Evolutionary conservation across 768 basidiomycete species (phyloP).

Genomic region (Pleurotus djamor): DNA sequence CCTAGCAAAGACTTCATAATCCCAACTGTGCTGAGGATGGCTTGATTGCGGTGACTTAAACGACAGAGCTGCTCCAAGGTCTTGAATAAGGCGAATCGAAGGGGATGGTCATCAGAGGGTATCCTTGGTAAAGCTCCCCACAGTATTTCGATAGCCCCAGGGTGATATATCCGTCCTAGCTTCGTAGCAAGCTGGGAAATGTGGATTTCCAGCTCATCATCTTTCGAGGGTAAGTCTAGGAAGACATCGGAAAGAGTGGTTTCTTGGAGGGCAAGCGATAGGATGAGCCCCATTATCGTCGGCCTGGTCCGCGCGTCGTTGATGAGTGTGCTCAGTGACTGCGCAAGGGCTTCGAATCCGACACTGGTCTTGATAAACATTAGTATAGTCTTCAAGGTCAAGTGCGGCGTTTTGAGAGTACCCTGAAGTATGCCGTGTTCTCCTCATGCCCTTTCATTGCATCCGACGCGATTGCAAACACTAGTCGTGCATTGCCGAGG

Average conservation of each 20-base stretch:
- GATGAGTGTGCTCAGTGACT: constrained; percentile 56
- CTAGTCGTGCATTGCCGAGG: constrained; percentile 54
- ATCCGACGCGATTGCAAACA: constrained; percentile 64
- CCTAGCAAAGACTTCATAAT: constrained; percentile 53
- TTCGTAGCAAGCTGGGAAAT: constrained; percentile 40
- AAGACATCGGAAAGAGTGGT: constrained; percentile 60
- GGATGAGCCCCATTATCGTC: constrained; percentile 62
- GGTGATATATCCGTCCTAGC: constrained; percentile 50
- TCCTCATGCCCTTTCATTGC: constrained; percentile 52
- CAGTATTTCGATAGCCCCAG: constrained; percentile 61
- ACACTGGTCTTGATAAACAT: constrained; percentile 41
- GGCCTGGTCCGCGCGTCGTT: constrained; percentile 43
- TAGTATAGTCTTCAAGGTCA: background rate
- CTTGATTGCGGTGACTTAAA: constrained; percentile 68
- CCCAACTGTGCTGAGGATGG: constrained; percentile 58
- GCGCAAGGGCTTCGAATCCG: constrained; percentile 62
- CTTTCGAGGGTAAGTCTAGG: constrained; percentile 32
- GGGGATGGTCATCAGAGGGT: constrained; percentile 27
- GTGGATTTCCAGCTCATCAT: constrained; percentile 36
- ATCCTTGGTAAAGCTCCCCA: constrained; percentile 44
- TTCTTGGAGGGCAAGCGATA: constrained; percentile 66
- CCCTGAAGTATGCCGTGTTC: constrained; percentile 69
- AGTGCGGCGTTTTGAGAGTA: constrained; percentile 25
- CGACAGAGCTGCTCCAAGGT: constrained; percentile 61
- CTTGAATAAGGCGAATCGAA: constrained; percentile 56